Evolutionary conservation across 352 stramenopile species (phyloP), one percentile per base, ranked within the genome.

Genomic region (Globisporangium iwayamae): DNA sequence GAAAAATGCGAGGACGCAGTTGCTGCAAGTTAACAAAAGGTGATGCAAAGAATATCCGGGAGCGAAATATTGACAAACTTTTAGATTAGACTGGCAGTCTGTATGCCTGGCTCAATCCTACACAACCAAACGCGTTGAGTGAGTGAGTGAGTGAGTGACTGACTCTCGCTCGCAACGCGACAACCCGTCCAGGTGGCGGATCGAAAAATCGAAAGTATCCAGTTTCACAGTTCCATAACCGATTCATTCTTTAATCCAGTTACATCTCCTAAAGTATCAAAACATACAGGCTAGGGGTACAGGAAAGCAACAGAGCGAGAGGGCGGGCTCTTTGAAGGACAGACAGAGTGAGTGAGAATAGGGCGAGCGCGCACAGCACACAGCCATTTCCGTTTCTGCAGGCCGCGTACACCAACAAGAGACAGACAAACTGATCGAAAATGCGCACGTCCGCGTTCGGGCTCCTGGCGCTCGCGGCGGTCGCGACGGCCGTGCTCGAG

Each of bases 381-480:
- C 16, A 6, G 7, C 14, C 41, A 47, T 22, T 47, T 47, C 8
- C 39, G 39, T 14, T 45, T 45, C 13, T 11, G 50, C 30, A 30
- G 51, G 16, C 51, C 30, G 51, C 30, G 30, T 41, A 56, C 13
- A 39, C 32, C 39, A 39, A 55, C 13, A 18, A 38, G 13, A 34
- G 20, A 20, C 7, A 13, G 7, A 28, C 47, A 14, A 7, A 38
- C 48, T 39, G 4, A 18, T 11, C 10, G 9, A 43, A 13, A 4
- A 64, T 64, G 56, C 63, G 56, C 10, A 34, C 41, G 18, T 53
- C 39, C 18, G 56, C 63, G 25, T 30, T 54, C 39, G 54, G 54
- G 22, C 52, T 81, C 54, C 65, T 69, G 13, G 63, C 71, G 55
- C 68, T 79, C 18, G 59, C 73, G 41, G 62, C 59, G 30, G 30